These are phyloP conservation scores for Aspergillus udagawae DNA, from an alignment of 2,329 filamentous ascomycete genomes.

Conservation along the genomic window DNA sequence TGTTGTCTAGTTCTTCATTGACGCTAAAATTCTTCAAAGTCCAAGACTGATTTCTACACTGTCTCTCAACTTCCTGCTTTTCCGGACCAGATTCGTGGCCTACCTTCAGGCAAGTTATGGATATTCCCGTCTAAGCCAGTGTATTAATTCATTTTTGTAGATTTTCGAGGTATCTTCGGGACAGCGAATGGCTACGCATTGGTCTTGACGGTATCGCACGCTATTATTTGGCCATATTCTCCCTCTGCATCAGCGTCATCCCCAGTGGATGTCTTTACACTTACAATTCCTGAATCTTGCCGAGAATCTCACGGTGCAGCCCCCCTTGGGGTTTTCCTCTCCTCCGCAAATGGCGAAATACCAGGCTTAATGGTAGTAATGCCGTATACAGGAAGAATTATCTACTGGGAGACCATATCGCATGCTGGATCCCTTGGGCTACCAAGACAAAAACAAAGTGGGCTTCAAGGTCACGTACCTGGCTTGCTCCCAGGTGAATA, in stretches of 20 bases:
- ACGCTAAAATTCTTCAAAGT: conserved; percentile 46
- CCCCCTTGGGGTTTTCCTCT: conserved; percentile 78
- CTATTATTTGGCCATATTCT: conserved; percentile 87
- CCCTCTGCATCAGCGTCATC: conserved; percentile 29
- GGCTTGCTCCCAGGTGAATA: conserved; percentile 76
- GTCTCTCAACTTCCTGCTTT: conserved; percentile 81
- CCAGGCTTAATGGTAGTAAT: conserved; percentile 84
- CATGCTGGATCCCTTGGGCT: conserved; percentile 80
- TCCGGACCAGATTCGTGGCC: conserved; percentile 69
- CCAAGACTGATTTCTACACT: conserved; percentile 77
- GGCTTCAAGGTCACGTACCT: conserved; percentile 69
- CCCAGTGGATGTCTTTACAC: conserved; percentile 64
- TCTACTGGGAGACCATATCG: conserved; percentile 94
- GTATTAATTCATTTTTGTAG: conserved; percentile 39
- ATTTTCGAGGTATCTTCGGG: conserved; percentile 63
- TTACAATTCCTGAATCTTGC: conserved; percentile 71
- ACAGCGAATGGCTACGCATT: conserved; percentile 69
- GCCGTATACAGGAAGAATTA: conserved; percentile 76
- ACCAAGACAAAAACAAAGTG: conserved; percentile 74
- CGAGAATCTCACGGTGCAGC: conserved; percentile 65
- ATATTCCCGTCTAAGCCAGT: neutral
- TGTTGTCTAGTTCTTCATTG: conserved; percentile 4
- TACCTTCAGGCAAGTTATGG: conserved; percentile 57
- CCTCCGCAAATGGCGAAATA: conserved; percentile 72
- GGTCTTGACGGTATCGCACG: conserved; percentile 73